These are phyloP conservation scores for Geum urbanum DNA, from an alignment of 306 rosid genomes.

Conservation along the genomic window DNA sequence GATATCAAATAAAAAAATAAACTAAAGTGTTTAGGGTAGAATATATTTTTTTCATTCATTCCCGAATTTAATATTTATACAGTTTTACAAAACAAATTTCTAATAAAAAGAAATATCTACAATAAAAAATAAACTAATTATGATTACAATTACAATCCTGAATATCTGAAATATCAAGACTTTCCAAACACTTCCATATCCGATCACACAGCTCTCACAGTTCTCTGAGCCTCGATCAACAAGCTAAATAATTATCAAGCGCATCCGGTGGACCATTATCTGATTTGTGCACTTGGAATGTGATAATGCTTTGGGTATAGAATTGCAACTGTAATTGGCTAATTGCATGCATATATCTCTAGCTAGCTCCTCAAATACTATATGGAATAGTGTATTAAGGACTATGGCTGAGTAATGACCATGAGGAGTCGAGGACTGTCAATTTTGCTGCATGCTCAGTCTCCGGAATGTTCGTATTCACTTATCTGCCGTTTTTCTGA, in stretches of 20 bases:
- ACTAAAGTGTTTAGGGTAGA: too few species aligned
- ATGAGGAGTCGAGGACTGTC: not conserved
- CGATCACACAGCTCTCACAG: too few species aligned
- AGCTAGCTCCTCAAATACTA: not conserved
- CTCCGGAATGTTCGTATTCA: not conserved
- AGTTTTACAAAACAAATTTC: too few species aligned
- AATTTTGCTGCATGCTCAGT: not conserved
- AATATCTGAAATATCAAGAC: too few species aligned
- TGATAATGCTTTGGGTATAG: not conserved
- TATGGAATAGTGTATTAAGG: not conserved
- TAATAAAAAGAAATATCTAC: too few species aligned
- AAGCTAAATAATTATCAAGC: not conserved
- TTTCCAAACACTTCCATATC: not conserved
- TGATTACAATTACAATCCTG: too few species aligned
- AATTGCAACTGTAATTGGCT: not conserved
- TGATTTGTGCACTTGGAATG: not conserved
- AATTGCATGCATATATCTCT: not conserved
- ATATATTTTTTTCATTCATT: too few species aligned
- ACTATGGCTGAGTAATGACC: not conserved
- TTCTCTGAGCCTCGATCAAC: too few species aligned
- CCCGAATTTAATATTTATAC: too few species aligned
- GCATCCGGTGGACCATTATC: not conserved
- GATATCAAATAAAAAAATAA: too few species aligned
- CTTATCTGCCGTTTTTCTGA: not conserved
- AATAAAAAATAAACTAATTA: too few species aligned